Percentiles rank a stretch among this genome's conserved stretches.
These are phyloP conservation scores for Coriolopsis trogii DNA, from an alignment of 1,284 basidiomycete species.

Conservation along the genomic window DNA sequence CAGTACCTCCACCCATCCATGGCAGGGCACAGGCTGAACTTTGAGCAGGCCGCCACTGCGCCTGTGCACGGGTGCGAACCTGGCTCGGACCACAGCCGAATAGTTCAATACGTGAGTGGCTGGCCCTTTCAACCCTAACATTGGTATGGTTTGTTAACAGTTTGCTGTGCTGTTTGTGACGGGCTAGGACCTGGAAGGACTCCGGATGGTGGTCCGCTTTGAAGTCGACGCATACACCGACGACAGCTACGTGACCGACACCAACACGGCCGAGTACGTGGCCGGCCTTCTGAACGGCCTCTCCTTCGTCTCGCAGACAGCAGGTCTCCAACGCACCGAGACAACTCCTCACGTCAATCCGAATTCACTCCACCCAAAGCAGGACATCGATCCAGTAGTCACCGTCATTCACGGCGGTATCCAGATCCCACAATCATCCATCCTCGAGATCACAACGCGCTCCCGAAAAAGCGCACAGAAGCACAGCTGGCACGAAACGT, in stretches of 20 bases:
- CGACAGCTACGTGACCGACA: neutral
- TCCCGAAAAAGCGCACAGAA: constrained; percentile 32
- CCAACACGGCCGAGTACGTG: neutral
- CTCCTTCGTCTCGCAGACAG: neutral
- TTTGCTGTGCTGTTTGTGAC: neutral
- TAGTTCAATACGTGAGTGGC: constrained; percentile 49
- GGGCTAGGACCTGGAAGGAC: constrained; percentile 32
- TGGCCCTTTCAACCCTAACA: neutral
- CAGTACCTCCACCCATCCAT: neutral
- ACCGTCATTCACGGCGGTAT: constrained; percentile 38
- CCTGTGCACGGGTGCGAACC: constrained; percentile 43
- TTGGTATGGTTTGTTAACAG: neutral
- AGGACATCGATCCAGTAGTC: constrained; percentile 1
- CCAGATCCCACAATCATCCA: constrained; percentile 42
- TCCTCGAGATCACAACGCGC: constrained; percentile 53
- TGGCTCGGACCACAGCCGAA: constrained; percentile 49
- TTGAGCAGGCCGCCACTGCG: constrained; percentile 48
- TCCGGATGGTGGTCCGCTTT: constrained; percentile 33
- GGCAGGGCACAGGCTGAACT: constrained; percentile 46
- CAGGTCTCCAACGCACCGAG: no score
- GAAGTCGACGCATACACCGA: constrained; percentile 33
- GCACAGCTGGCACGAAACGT: constrained; percentile 48
- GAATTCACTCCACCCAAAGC: neutral
- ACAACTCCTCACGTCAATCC: neutral
- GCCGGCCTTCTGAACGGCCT: constrained; percentile 7